phyloP scores from a whole-genome alignment of 1,284 basidiomycete species.

The Fistulina hepatica region DNA sequence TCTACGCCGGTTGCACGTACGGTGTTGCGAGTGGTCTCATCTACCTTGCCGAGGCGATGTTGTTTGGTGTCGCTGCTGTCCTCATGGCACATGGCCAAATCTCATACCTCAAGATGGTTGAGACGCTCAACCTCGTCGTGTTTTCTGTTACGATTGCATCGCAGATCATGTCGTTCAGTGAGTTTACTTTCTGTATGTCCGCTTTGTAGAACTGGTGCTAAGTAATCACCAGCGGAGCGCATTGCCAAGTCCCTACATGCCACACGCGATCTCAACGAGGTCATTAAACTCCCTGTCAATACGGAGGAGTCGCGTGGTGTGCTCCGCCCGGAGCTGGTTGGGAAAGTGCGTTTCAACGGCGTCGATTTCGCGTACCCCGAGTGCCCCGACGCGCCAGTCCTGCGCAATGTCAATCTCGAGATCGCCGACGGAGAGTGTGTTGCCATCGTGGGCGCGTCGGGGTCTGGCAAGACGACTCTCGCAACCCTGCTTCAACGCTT shows the following conservation, averaged over 20 bases:
- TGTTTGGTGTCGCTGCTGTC: conserved; percentile 84
- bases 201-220: conserved; percentile 10
- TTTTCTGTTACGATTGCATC: conserved; percentile 90
- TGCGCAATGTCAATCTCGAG: conserved; percentile 55
- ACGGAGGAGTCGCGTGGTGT: conserved; percentile 63
- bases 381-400: conserved; percentile 60
- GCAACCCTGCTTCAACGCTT: conserved; percentile 75
- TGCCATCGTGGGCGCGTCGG: conserved; percentile 81
- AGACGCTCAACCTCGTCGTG: conserved; percentile 85
- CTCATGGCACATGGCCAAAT: conserved; percentile 77
- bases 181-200: conserved; percentile 24
- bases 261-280: conserved; percentile 62
- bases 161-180: conserved; percentile 82
- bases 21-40: conserved; percentile 76
- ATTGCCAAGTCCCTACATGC: conserved; percentile 77
- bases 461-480: conserved; percentile 84
- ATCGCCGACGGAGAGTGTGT: conserved; percentile 70
- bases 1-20: conserved; percentile 75
- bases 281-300: conserved; percentile 46
- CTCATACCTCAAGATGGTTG: conserved; percentile 78
- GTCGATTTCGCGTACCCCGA: conserved; percentile 79
- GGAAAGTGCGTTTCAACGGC: conserved; percentile 57
- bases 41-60: conserved; percentile 79
- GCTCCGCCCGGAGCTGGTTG: conserved; percentile 49
- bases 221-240: conserved; percentile 46